Conservation (phyloP, 2,329 filamentous ascomycete species). For the Trichophyton simii region DNA sequence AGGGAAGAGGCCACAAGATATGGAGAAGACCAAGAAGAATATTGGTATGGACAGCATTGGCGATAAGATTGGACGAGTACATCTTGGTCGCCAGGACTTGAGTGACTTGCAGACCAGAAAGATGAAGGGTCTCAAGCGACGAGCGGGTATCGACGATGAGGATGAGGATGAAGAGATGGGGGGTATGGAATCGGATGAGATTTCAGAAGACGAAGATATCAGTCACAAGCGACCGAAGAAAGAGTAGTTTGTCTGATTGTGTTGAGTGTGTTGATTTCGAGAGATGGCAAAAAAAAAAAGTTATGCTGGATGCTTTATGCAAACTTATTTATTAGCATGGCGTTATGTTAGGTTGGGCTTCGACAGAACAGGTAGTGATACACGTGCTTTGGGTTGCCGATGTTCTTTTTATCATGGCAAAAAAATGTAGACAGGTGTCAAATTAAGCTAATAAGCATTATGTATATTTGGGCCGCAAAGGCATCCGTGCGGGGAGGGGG, state of each 20-base stretch:
- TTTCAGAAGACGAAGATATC: slow-evolving; percentile 24
- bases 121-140: slow-evolving; percentile 96
- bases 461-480: background rate
- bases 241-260: background rate
- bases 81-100: slow-evolving; percentile 82
- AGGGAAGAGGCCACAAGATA: slow-evolving; percentile 49
- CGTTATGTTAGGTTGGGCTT: slow-evolving; percentile 1
- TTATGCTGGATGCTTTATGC: background rate
- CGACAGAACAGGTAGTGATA: background rate
- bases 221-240: background rate
- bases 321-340: slow-evolving; percentile 1
- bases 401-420: background rate
- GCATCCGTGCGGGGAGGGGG: background rate
- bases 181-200: slow-evolving; percentile 35
- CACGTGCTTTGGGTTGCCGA: background rate
- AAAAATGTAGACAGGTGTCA: background rate
- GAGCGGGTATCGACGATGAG: slow-evolving; percentile 49
- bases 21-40: slow-evolving; percentile 78
- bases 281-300: background rate
- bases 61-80: slow-evolving; percentile 90
- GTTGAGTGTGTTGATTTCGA: no score
- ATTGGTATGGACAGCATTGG: slow-evolving; percentile 81
- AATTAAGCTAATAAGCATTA: slow-evolving; percentile 1
- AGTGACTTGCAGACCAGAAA: slow-evolving; percentile 82
- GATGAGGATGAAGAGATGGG: slow-evolving; percentile 42